Evolutionary conservation across 2,329 filamentous ascomycete species (phyloP).

Genomic region (Phyllosticta paracitricarpa): DNA sequence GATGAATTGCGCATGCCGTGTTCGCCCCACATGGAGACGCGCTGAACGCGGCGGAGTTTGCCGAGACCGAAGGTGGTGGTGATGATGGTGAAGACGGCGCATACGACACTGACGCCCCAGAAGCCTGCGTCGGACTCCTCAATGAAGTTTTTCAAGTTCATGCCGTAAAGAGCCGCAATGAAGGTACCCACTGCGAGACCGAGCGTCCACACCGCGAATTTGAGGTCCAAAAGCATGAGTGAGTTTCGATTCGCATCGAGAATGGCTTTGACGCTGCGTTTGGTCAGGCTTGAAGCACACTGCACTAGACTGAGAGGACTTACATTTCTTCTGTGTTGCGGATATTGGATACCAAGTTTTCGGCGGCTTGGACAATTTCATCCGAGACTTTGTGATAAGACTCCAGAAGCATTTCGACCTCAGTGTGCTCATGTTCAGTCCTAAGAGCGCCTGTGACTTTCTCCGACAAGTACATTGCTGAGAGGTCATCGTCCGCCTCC

Average conservation of each 20-base stretch:
- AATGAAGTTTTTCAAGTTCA: slow-evolving; percentile 98
- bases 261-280: slow-evolving; percentile 75
- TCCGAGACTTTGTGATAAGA: slow-evolving; percentile 97
- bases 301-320: not conserved
- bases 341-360: slow-evolving; percentile 87
- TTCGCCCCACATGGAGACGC: slow-evolving; percentile 75
- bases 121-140: slow-evolving; percentile 90
- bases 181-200: slow-evolving; percentile 93
- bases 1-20: slow-evolving; percentile 4
- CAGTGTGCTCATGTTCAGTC: slow-evolving; percentile 79
- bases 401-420: slow-evolving; percentile 93
- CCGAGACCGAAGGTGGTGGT: slow-evolving; percentile 77
- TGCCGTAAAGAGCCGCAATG: slow-evolving; percentile 96
- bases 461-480: slow-evolving; percentile 91
- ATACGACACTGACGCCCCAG: slow-evolving; percentile 59
- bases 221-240: slow-evolving; percentile 93
- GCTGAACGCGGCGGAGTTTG: slow-evolving; percentile 76
- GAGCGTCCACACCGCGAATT: slow-evolving; percentile 89
- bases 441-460: slow-evolving; percentile 64
- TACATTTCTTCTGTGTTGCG: slow-evolving; percentile 98
- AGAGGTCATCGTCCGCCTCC: slow-evolving; percentile 90
- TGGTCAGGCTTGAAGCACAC: not conserved
- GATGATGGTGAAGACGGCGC: slow-evolving; percentile 60
- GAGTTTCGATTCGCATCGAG: slow-evolving; percentile 96
- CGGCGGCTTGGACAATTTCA: slow-evolving; percentile 91